Base-by-base conservation (phyloP, 116 monocot genomes). In the Zostera marina region DNA sequence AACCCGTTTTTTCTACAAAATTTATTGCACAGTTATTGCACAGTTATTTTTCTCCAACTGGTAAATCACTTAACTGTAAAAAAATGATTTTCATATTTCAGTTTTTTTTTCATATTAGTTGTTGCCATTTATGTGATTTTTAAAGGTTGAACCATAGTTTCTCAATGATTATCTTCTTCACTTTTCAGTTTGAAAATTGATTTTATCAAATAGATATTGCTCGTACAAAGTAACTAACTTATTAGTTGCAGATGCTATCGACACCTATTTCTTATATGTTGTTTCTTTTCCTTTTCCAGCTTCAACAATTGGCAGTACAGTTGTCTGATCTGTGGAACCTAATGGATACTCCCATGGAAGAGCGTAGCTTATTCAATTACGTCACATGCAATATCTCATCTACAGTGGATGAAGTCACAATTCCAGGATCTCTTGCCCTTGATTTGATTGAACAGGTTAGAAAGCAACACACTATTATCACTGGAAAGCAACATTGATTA, bases 381-480 rank as follows among this genome's bases (percentile, higher is more conserved):
- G 74, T 96, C 42, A 96, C 89, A 20, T 89, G 85, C 70, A 79
- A 78, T 70, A 80, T 96, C 11, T 85, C 89, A 52, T 57, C 77
- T 26, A 45, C 63, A 63, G 85, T 89, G 32, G 82, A 96, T 22
- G 78, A 96, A 19, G 89, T 96, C 44, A 76, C 69, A 39, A 42
- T 72, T 70, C 89, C 82, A 69, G 80, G 88, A 23, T 70, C 80
- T 45, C 80, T 96, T 62, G 89, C 89, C 52, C 69, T 96, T 55
- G 85, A 96, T 73, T 59, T 96, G 21, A 70, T 96, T 56, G 82
- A 96, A 38, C 89, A 96, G 89, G 96, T 96, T 17, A 54, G 39
- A 8, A 52, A 52, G 20, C 45, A 56, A 44, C 3, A 14, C 14
- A 17, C n/a, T 20, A 17, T 20, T 0, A 20, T 17, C 49, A 20